These are phyloP conservation scores for Aegilops tauschii DNA, from an alignment of 176 grass and related monocot genomes.

Conservation along the genomic window DNA sequence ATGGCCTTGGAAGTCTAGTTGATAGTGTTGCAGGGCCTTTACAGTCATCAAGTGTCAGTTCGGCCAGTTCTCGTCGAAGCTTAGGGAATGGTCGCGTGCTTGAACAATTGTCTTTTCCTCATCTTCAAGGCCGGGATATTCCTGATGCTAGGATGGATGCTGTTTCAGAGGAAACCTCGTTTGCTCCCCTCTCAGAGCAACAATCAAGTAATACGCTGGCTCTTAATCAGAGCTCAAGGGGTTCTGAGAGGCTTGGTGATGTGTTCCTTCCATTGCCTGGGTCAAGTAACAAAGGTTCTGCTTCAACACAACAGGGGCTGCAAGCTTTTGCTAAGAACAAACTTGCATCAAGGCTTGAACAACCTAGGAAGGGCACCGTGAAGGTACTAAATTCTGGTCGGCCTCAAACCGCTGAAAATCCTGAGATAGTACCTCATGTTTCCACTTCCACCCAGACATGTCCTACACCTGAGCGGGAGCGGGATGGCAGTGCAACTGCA, in stretches of 20 bases:
- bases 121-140: conserved; percentile 59
- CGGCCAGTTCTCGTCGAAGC: conserved; percentile 31
- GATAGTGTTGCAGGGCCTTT: conserved; percentile 37
- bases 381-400: conserved; percentile 55
- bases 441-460: conserved; percentile 34
- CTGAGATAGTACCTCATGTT: conserved; percentile 28
- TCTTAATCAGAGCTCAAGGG: conserved; percentile 65
- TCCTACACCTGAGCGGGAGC: conserved; percentile 26
- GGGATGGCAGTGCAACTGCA: conserved; percentile 41
- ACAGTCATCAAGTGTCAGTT: conserved; percentile 37
- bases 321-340: conserved; percentile 68
- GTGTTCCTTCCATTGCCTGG: conserved; percentile 89
- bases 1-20: conserved; percentile 16
- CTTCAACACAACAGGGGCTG: conserved; percentile 49
- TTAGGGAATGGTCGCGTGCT: conserved; percentile 36
- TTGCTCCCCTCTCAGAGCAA: conserved; percentile 55
- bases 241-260: conserved; percentile 50
- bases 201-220: conserved; percentile 71
- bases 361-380: conserved; percentile 47
- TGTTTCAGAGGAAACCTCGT: conserved; percentile 53
- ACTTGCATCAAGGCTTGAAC: conserved; percentile 71
- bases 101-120: conserved; percentile 78
- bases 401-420: conserved; percentile 38
- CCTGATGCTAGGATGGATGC: conserved; percentile 44
- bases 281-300: conserved; percentile 43